These are phyloP conservation scores for Cercospora sojina DNA, from an alignment of 2,329 filamentous ascomycete species.

Conservation along the genomic window DNA sequence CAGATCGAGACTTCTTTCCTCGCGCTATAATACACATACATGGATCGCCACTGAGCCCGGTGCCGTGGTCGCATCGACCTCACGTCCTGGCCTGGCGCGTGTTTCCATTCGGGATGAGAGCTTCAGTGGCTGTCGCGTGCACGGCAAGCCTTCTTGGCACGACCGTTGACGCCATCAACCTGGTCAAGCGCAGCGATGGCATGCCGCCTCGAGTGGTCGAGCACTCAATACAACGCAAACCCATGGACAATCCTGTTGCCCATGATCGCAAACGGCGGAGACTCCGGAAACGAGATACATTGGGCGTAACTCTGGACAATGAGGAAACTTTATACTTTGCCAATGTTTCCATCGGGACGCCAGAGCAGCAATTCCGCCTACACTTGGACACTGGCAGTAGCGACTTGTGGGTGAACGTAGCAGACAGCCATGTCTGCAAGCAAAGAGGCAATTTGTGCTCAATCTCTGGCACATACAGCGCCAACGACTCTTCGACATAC, in stretches of 20 bases:
- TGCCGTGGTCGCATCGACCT: not conserved
- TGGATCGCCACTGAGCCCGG: slow-evolving; percentile 9
- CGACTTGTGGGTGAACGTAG: slow-evolving; percentile 66
- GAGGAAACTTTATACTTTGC: slow-evolving; percentile 61
- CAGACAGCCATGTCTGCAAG: slow-evolving; percentile 60
- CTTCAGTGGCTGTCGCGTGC: slow-evolving; percentile 29
- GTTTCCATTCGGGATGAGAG: slow-evolving; percentile 5
- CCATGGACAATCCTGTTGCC: slow-evolving; percentile 47
- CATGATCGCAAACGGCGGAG: slow-evolving; percentile 48
- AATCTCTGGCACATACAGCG: slow-evolving; percentile 64
- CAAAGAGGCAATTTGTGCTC: slow-evolving; percentile 52
- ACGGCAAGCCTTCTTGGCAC: slow-evolving; percentile 30
- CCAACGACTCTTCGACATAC: slow-evolving; percentile 75
- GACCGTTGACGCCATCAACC: slow-evolving; percentile 30
- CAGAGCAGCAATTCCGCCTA: slow-evolving; percentile 54
- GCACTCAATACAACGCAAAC: slow-evolving; percentile 52
- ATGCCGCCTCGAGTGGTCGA: slow-evolving; percentile 48
- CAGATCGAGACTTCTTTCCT: slow-evolving; percentile 5
- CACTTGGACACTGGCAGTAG: slow-evolving; percentile 64
- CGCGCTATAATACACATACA: not conserved
- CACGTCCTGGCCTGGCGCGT: not conserved
- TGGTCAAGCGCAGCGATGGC: slow-evolving; percentile 32
- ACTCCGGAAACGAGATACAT: slow-evolving; percentile 42
- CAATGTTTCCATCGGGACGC: slow-evolving; percentile 59
- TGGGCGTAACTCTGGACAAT: slow-evolving; percentile 54